These are phyloP conservation scores for Fusarium piperis DNA, from an alignment of 2,329 filamentous ascomycete species.

Conservation along the genomic window DNA sequence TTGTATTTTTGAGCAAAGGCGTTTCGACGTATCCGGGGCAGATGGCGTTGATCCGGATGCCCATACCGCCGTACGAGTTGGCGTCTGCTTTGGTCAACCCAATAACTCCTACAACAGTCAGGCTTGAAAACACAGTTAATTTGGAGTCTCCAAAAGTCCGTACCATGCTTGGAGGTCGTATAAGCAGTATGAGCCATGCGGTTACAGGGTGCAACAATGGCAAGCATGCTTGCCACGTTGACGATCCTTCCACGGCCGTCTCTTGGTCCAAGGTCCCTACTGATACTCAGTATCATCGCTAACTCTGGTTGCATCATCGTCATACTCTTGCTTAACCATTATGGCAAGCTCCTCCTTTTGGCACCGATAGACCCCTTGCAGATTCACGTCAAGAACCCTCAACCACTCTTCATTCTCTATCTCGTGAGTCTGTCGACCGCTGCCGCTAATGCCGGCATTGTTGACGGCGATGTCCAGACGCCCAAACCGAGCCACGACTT, in stretches of 20 bases:
- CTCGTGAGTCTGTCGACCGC: slow-evolving; percentile 55
- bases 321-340: slow-evolving; percentile 61
- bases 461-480: slow-evolving; percentile 66
- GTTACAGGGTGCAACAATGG: slow-evolving; percentile 53
- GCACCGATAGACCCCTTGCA: slow-evolving; percentile 67
- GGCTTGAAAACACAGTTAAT: neutral
- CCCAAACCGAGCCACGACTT: slow-evolving; percentile 57
- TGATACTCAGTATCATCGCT: neutral
- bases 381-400: slow-evolving; percentile 61
- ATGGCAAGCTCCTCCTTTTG: slow-evolving; percentile 61
- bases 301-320: neutral
- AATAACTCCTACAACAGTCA: slow-evolving; percentile 48
- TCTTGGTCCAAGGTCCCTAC: slow-evolving; percentile 49
- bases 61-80: slow-evolving; percentile 58
- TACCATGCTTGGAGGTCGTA: slow-evolving; percentile 61
- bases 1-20: slow-evolving; percentile 46
- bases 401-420: slow-evolving; percentile 59
- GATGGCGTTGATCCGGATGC: slow-evolving; percentile 69
- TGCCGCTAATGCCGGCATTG: slow-evolving; percentile 61
- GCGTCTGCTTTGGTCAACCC: slow-evolving; percentile 65
- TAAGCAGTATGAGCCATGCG: slow-evolving; percentile 57
- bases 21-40: slow-evolving; percentile 63
- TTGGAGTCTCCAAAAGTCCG: neutral
- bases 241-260: slow-evolving; percentile 61
- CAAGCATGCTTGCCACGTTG: slow-evolving; percentile 64